Conservation (phyloP, 1,284 basidiomycete species). For the Moesziomyces antarcticus region DNA sequence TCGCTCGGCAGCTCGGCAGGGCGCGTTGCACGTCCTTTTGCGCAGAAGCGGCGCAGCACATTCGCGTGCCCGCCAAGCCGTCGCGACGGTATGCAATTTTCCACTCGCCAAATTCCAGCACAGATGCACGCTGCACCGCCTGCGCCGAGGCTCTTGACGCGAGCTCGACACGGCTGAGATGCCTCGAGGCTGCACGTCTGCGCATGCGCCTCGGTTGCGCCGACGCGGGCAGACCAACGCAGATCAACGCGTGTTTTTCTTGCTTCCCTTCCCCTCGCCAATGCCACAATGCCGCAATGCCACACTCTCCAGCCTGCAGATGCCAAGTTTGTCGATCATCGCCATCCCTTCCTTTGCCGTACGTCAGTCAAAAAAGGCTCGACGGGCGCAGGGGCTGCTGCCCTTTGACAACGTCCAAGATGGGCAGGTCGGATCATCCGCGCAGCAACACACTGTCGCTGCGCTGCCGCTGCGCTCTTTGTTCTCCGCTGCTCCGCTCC, state of each 20-base stretch:
- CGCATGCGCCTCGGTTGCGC: conserved; percentile 29
- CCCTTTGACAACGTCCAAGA: not conserved
- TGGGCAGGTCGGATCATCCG: not conserved
- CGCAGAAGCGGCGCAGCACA: not conserved
- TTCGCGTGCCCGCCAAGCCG: not conserved
- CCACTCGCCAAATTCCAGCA: not conserved
- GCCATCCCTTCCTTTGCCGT: conserved; percentile 4
- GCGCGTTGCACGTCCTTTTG: not conserved
- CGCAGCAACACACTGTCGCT: not conserved
- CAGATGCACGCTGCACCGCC: not conserved
- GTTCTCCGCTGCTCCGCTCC: not conserved
- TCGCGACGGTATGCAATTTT: not conserved
- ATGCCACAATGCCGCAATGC: too few relatives aligned
- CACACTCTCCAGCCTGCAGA: not conserved
- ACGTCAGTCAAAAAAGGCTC: not conserved
- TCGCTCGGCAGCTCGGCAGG: too few relatives aligned
- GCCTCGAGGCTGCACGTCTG: conserved; percentile 11
- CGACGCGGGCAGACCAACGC: too few relatives aligned
- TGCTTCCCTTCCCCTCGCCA: not conserved
- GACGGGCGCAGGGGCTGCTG: not conserved
- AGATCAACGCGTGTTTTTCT: conserved; percentile 1
- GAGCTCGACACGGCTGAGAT: conserved; percentile 13
- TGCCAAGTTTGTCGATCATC: conserved; percentile 48
- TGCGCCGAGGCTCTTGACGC: not conserved
- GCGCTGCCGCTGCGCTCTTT: too few relatives aligned